A percentile compares a stretch with the other conserved stretches of the same genome.
phyloP scores from a whole-genome alignment of 2,329 filamentous ascomycete genomes.

The Colletotrichum spaethianum region DNA sequence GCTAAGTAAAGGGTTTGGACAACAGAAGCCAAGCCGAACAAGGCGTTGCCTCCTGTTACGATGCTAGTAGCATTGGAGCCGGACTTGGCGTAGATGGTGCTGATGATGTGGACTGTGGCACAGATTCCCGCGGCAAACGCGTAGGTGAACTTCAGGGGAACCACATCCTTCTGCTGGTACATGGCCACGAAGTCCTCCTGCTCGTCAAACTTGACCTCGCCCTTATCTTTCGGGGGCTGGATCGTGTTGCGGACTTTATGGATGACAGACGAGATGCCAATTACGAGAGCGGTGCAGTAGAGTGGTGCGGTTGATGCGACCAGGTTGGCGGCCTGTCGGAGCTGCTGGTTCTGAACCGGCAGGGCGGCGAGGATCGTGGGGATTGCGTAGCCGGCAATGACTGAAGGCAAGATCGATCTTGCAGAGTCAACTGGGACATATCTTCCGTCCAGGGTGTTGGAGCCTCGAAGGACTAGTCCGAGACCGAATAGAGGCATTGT shows the following conservation, averaged over 20 bases:
- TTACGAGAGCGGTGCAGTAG: neutral
- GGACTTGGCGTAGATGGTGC: neutral
- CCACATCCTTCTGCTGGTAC: slow-evolving; percentile 19
- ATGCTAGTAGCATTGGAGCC: neutral
- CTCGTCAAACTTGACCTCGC: neutral
- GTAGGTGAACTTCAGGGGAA: slow-evolving; percentile 14
- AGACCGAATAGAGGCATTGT: slow-evolving; percentile 7
- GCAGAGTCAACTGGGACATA: slow-evolving; percentile 13
- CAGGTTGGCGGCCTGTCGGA: neutral
- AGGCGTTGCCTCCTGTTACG: slow-evolving; percentile 33
- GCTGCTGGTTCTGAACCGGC: slow-evolving; percentile 5
- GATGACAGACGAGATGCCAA: slow-evolving; percentile 1
- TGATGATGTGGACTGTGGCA: neutral
- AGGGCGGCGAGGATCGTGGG: neutral
- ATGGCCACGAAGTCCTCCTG: slow-evolving; percentile 5
- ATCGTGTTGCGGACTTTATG: neutral
- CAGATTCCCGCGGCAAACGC: neutral
- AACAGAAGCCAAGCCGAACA: neutral
- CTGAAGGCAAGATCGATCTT: slow-evolving; percentile 5
- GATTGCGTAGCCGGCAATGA: slow-evolving; percentile 15
- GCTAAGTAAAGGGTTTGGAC: neutral
- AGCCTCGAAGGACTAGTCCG: neutral
- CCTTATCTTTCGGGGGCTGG: neutral
- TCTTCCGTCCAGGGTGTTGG: slow-evolving; percentile 13
- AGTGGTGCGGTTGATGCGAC: neutral